Evolutionary conservation across 139 green algal species (phyloP).

Genomic region (Coelastrella sp.): DNA sequence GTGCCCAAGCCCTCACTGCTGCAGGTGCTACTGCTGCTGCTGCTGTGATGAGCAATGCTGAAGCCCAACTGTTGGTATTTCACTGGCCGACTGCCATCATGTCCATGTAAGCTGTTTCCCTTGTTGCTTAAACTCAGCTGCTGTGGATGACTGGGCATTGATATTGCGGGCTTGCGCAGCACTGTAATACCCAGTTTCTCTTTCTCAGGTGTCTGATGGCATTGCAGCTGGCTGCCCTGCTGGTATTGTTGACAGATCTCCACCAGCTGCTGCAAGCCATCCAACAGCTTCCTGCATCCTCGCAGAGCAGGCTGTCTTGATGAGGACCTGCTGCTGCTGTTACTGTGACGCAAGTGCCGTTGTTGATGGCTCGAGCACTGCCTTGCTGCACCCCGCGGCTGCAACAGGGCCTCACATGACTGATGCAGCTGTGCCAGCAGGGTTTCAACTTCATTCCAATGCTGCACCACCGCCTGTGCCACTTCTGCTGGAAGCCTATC

Average conservation of each 20-base stretch:
- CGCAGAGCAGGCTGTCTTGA: neutral
- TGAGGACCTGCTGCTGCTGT: neutral
- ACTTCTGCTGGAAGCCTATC: neutral
- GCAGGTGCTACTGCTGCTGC: neutral
- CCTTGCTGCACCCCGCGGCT: neutral
- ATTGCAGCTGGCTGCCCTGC: neutral
- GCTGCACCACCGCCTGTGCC: conserved; percentile 20
- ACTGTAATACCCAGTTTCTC: neutral
- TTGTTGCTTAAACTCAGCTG: neutral
- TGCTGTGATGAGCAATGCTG: neutral
- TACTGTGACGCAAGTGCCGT: neutral
- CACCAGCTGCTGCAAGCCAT: conserved; percentile 20
- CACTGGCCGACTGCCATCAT: neutral
- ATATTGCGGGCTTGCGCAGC: neutral
- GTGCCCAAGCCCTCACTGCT: neutral
- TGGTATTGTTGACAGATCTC: conserved; percentile 7
- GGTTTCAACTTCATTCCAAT: conserved; percentile 40
- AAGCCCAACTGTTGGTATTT: neutral
- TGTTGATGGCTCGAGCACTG: neutral
- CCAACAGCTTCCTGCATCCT: conserved; percentile 6
- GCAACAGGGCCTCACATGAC: conserved; percentile 33
- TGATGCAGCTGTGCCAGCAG: conserved; percentile 37
- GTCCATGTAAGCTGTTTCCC: neutral
- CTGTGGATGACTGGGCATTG: neutral
- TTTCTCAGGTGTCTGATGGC: neutral